These are phyloP conservation scores for Stevia rebaudiana DNA, from an alignment of 140 eudicot genomes.

Conservation along the genomic window DNA sequence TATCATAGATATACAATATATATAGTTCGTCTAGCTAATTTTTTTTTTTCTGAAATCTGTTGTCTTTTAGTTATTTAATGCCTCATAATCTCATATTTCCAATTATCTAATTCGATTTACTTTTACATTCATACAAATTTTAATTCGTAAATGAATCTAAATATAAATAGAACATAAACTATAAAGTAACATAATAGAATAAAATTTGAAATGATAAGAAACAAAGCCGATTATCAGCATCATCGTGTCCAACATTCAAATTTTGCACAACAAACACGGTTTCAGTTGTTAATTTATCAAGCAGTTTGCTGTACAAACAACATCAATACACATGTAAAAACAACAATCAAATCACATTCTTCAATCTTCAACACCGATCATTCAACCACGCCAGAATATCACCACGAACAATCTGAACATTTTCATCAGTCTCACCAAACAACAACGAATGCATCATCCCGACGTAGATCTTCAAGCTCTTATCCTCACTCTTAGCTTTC, in stretches of 20 bases:
- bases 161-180: not conserved
- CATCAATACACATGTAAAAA: not conserved
- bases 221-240: slow-evolving; percentile 7
- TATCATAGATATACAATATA: no score
- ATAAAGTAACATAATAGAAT: not conserved
- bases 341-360: slow-evolving; percentile 8
- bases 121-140: no score
- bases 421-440: slow-evolving; percentile 86
- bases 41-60: no score
- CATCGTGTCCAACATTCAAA: slow-evolving; percentile 4
- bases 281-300: slow-evolving; percentile 3
- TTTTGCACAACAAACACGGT: slow-evolving; percentile 10
- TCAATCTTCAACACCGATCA: slow-evolving; percentile 39
- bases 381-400: slow-evolving; percentile 70
- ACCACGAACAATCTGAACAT: slow-evolving; percentile 58
- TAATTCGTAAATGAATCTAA: not conserved
- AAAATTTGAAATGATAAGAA: not conserved
- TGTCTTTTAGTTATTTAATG: no score
- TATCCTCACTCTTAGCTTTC: slow-evolving; percentile 61
- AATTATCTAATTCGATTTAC: no score
- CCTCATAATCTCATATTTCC: no score
- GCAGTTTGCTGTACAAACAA: slow-evolving; percentile 9
- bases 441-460: slow-evolving; percentile 94
- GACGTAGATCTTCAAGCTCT: slow-evolving; percentile 59
- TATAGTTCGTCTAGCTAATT: no score